phyloP scores from a whole-genome alignment of 805 yeast species.

The Ogataea nakhonphanomensis region DNA sequence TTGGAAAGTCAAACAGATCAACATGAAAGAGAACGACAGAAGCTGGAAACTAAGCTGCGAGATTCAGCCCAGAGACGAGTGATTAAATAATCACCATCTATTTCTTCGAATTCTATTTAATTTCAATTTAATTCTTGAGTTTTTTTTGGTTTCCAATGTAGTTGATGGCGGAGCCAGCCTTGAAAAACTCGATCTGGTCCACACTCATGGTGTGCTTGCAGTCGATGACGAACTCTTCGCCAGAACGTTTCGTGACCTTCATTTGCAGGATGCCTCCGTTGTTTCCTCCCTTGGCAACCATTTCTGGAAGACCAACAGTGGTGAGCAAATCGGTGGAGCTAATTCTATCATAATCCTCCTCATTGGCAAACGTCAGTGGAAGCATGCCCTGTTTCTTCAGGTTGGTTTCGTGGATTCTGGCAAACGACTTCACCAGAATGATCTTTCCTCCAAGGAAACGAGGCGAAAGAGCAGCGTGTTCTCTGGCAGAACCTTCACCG shows the following conservation, averaged over 20 bases:
- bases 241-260: constrained; percentile 70
- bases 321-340: constrained; percentile 73
- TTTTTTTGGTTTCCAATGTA: constrained; percentile 48
- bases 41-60: constrained; percentile 69
- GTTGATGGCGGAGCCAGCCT: constrained; percentile 96
- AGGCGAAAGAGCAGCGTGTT: constrained; percentile 96
- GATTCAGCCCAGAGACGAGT: constrained; percentile 49
- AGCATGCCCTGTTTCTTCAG: constrained; percentile 97
- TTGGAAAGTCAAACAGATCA: constrained; percentile 65
- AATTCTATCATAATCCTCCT: constrained; percentile 80
- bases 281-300: constrained; percentile 78
- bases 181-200: constrained; percentile 94
- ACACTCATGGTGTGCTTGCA: constrained; percentile 95
- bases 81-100: not conserved
- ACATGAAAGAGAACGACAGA: constrained; percentile 59
- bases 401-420: constrained; percentile 97
- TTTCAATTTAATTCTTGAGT: constrained; percentile 6
- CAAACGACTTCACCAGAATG: constrained; percentile 89
- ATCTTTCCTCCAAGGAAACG: constrained; percentile 89
- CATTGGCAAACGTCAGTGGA: constrained; percentile 90
- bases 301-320: constrained; percentile 68
- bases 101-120: not conserved
- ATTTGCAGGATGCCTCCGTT: constrained; percentile 80
- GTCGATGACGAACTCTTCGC: constrained; percentile 63
- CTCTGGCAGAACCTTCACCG: constrained; percentile 99